Conservation (phyloP, 106 monocot species). For the Dioscorea zingiberensis region DNA sequence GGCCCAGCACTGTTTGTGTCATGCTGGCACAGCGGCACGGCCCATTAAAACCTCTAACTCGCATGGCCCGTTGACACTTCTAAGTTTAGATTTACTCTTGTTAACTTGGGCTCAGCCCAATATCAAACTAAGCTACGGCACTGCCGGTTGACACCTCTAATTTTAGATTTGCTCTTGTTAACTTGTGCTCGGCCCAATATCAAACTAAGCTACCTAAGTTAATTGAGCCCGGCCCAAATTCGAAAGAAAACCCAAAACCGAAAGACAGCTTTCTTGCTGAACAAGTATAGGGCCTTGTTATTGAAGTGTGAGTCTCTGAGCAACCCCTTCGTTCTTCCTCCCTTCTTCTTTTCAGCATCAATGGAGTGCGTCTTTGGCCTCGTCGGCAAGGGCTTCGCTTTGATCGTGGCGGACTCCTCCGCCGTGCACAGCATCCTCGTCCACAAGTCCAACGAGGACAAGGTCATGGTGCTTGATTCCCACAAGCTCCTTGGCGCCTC, state of each 20-base stretch:
- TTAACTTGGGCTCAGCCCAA: too few relatives aligned
- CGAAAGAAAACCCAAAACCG: background rate
- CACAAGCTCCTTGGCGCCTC: constrained; percentile 94
- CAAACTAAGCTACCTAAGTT: background rate
- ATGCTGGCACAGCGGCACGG: too few relatives aligned
- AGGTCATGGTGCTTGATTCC: constrained; percentile 84
- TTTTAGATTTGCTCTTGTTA: too few relatives aligned
- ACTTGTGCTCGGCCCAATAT: background rate
- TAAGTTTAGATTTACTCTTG: too few relatives aligned
- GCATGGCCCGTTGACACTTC: too few relatives aligned
- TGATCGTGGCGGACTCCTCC: constrained; percentile 49
- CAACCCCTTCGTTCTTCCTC: background rate
- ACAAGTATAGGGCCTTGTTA: background rate
- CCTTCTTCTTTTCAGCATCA: background rate
- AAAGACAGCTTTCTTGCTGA: background rate
- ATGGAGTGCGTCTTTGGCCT: constrained; percentile 95
- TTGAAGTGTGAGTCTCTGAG: background rate
- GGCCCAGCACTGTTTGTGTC: too few relatives aligned
- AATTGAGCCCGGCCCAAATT: background rate
- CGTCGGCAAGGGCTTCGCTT: constrained; percentile 52
- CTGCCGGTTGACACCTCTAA: too few relatives aligned
- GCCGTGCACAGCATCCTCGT: constrained; percentile 84
- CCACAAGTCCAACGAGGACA: constrained; percentile 88
- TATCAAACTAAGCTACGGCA: background rate
- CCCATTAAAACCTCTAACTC: too few relatives aligned